Conservation (phyloP, 148 eudicot species). For the Simmondsia chinensis region DNA sequence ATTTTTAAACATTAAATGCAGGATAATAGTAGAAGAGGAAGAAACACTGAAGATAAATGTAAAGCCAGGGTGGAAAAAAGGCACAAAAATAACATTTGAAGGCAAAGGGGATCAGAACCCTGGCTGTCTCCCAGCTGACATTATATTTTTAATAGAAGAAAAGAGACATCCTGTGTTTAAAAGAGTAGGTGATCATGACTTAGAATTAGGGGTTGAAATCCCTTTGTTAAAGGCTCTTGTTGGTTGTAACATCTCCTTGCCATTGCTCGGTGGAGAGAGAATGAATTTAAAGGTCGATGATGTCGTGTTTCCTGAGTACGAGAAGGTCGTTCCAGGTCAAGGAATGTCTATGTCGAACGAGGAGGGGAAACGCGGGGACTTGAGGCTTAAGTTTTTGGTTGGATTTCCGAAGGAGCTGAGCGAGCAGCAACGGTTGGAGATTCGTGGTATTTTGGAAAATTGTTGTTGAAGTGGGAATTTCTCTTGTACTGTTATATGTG, state of each 20-base stretch:
- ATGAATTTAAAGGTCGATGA: constrained; percentile 43
- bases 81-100: constrained; percentile 67
- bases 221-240: constrained; percentile 63
- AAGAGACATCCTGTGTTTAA: constrained; percentile 46
- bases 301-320: constrained; percentile 53
- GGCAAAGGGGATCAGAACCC: constrained; percentile 79
- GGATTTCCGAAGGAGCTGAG: constrained; percentile 39
- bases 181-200: constrained; percentile 52
- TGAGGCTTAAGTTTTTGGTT: constrained; percentile 50
- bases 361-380: constrained; percentile 40
- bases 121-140: constrained; percentile 50
- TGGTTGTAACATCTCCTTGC: constrained; percentile 55
- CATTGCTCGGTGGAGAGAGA: constrained; percentile 58
- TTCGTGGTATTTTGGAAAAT: constrained; percentile 30
- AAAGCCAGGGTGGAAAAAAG: constrained; percentile 79
- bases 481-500: too few species aligned
- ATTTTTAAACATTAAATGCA: constrained; percentile 2
- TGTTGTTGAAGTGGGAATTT: constrained; percentile 11
- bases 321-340: constrained; percentile 47
- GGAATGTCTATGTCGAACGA: constrained; percentile 61
- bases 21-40: constrained; percentile 56
- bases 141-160: constrained; percentile 50
- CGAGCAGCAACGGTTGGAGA: constrained; percentile 32
- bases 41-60: constrained; percentile 53
- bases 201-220: constrained; percentile 63